A percentile compares a stretch with the other conserved stretches of the same genome.
Evolutionary conservation across 2,329 filamentous ascomycete genomes (phyloP).

Genomic region (Xylariales sp.): DNA sequence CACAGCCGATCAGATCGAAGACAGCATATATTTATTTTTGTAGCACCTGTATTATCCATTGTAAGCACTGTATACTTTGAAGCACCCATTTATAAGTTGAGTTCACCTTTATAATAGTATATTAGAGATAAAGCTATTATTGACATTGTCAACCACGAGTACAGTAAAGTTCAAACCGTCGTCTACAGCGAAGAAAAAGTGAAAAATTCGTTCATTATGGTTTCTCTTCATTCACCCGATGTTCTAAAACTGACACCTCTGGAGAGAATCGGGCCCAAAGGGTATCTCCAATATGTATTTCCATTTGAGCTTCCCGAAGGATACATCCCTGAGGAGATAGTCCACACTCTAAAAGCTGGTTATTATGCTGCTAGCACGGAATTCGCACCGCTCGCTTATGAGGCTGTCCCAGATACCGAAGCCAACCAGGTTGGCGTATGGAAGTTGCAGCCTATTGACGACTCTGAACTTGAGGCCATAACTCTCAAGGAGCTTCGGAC

Average conservation of each 20-base stretch:
- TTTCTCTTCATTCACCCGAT: too few relatives aligned
- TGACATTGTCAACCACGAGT: too few relatives aligned
- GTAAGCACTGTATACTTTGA: too few relatives aligned
- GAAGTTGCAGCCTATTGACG: constrained; percentile 22
- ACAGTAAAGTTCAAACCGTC: too few relatives aligned
- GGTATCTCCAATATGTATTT: constrained; percentile 13
- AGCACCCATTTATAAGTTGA: too few relatives aligned
- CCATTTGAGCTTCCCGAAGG: constrained; percentile 25
- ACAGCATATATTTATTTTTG: too few relatives aligned
- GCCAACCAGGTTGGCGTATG: constrained; percentile 25
- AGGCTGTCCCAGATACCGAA: constrained; percentile 24
- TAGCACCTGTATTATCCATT: too few relatives aligned
- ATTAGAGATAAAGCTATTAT: too few relatives aligned
- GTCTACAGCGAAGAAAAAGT: too few relatives aligned
- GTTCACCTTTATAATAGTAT: too few relatives aligned
- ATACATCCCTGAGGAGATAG: constrained; percentile 22
- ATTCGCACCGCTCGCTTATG: constrained; percentile 24
- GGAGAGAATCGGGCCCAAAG: neutral
- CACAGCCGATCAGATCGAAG: too few relatives aligned
- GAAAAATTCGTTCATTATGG: too few relatives aligned
- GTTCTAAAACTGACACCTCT: neutral
- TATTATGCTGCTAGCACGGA: constrained; percentile 22
- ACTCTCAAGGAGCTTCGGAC: constrained; percentile 20
- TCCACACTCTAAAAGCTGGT: constrained; percentile 20
- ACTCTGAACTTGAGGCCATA: constrained; percentile 17